Evolutionary conservation across 768 basidiomycete species (phyloP).

Genomic region (Inosperma sp.): DNA sequence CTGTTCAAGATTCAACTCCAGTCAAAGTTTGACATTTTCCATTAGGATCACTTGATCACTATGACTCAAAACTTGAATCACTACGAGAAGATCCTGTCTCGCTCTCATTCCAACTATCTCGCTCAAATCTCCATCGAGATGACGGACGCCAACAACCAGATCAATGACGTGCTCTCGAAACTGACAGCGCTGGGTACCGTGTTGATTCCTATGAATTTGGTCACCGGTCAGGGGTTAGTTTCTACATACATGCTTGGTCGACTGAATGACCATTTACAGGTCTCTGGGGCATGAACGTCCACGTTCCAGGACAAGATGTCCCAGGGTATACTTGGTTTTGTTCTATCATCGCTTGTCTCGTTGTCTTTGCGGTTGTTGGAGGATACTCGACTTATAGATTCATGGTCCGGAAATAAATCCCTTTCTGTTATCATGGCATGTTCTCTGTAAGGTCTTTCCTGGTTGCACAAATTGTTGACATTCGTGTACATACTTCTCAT

Average conservation of each 20-base stretch:
- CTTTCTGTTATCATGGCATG: background rate
- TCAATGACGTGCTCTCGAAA: constrained; percentile 97
- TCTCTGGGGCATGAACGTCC: constrained; percentile 99
- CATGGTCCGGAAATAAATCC: constrained; percentile 46
- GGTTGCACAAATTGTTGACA: background rate
- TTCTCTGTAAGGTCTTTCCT: background rate
- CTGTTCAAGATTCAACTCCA: background rate
- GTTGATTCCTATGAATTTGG: constrained; percentile 93
- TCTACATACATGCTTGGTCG: background rate
- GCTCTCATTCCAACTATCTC: constrained; percentile 98
- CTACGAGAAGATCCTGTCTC: constrained; percentile 98
- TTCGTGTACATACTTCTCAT: background rate
- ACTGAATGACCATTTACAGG: constrained; percentile 33
- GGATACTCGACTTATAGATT: constrained; percentile 76
- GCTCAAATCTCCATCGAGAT: constrained; percentile 99
- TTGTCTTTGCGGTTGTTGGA: constrained; percentile 76
- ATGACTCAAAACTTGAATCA: constrained; percentile 99
- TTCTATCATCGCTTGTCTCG: constrained; percentile 76
- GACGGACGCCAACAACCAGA: constrained; percentile 99
- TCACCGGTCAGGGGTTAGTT: constrained; percentile 60
- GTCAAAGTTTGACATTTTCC: background rate
- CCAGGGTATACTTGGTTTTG: constrained; percentile 76
- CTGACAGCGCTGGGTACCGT: constrained; percentile 96
- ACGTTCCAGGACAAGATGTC: constrained; percentile 82
- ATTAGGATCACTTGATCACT: constrained; percentile 92